These are phyloP conservation scores for Ceratobasidium sp. DNA, from an alignment of 1,284 basidiomycete species.

Conservation along the genomic window DNA sequence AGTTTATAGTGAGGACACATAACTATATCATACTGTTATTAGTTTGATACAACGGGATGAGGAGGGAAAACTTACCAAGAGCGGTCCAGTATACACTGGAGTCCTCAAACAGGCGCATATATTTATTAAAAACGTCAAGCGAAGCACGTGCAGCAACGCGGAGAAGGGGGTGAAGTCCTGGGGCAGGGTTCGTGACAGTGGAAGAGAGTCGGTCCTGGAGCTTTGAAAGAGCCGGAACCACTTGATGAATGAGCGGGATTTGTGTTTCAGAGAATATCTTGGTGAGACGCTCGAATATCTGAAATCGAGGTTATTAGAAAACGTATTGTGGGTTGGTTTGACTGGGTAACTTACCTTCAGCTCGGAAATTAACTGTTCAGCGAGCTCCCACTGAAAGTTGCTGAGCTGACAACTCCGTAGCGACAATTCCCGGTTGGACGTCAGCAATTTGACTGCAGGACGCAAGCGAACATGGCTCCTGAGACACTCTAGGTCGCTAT, in stretches of 20 bases:
- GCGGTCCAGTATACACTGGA: conserved; percentile 18
- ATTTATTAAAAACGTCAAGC: neutral
- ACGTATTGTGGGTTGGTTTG: no score
- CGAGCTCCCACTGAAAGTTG: conserved; percentile 1
- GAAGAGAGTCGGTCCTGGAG: neutral
- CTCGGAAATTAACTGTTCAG: neutral
- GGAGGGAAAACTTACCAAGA: neutral
- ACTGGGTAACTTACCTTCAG: neutral
- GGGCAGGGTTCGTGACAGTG: neutral
- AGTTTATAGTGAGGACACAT: conserved; percentile 19
- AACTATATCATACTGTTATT: neutral
- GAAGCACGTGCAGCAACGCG: neutral
- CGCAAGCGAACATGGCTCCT: neutral
- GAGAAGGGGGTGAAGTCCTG: neutral
- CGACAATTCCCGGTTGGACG: conserved; percentile 1
- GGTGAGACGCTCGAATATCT: conserved; percentile 5
- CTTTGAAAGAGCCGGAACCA: neutral
- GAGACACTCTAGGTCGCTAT: neutral
- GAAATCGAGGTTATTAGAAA: neutral
- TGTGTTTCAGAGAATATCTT: conserved; percentile 9
- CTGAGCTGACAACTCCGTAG: neutral
- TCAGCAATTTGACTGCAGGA: neutral
- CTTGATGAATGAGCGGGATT: conserved; percentile 8
- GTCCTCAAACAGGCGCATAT: conserved; percentile 13
- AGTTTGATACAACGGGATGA: no score